Percentiles rank a stretch among this genome's conserved stretches.
Evolutionary conservation across 108 stramenopile species (phyloP).

Genomic region (Pseudonitzschia multiseries): DNA sequence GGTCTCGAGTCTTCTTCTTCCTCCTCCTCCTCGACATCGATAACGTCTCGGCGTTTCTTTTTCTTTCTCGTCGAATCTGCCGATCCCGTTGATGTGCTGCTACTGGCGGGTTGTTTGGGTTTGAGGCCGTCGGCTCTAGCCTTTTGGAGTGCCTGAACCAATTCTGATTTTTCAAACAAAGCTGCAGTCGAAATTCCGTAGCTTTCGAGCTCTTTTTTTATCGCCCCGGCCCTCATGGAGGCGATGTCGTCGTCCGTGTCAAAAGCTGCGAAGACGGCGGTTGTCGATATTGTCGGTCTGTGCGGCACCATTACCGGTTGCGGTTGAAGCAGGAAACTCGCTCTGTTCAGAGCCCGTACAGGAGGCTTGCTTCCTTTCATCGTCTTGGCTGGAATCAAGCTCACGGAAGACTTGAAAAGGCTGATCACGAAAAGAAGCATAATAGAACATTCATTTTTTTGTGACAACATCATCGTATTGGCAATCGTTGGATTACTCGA

Average conservation of each 20-base stretch:
- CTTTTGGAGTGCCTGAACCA: constrained; percentile 61
- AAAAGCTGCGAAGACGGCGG: constrained; percentile 3
- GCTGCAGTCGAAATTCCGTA: constrained; percentile 72
- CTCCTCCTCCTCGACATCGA: neutral
- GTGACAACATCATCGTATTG: neutral
- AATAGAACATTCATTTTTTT: neutral
- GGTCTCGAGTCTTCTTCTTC: constrained; percentile 22
- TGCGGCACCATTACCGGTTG: neutral
- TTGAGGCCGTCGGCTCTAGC: constrained; percentile 68
- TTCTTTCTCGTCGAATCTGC: constrained; percentile 18
- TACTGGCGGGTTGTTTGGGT: constrained; percentile 38
- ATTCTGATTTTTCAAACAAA: constrained; percentile 75
- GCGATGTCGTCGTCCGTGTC: constrained; percentile 29
- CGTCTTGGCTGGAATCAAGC: constrained; percentile 6
- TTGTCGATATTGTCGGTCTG: neutral
- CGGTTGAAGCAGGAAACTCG: neutral
- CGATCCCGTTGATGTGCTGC: constrained; percentile 16
- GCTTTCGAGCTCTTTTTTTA: constrained; percentile 75
- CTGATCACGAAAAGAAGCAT: constrained; percentile 1
- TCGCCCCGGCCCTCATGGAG: constrained; percentile 69
- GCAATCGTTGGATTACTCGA: neutral
- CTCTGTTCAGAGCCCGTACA: neutral
- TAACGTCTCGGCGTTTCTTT: neutral
- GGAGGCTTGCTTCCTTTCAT: constrained; percentile 14
- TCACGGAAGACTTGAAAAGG: constrained; percentile 19